Evolutionary conservation across 768 basidiomycete genomes (phyloP).

Genomic region (Pleurotus sapidus): DNA sequence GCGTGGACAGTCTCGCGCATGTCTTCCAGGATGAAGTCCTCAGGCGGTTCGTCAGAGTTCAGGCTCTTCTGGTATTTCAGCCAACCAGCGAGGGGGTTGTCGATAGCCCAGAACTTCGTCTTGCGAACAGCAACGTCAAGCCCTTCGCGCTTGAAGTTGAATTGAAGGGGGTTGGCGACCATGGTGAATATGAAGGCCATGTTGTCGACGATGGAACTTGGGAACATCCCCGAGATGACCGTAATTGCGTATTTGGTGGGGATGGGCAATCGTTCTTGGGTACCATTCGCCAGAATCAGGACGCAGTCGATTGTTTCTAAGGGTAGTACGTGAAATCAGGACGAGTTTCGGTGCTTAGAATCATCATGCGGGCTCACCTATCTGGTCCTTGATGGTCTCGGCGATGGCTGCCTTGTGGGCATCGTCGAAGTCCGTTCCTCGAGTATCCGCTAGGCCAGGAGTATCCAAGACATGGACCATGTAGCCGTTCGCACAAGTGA

Average conservation of each 20-base stretch:
- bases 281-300: slow-evolving; percentile 26
- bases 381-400: slow-evolving; percentile 15
- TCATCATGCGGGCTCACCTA: not conserved
- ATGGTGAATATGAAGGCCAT: slow-evolving; percentile 24
- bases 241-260: slow-evolving; percentile 23
- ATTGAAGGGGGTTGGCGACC: slow-evolving; percentile 14
- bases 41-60: not conserved
- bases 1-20: slow-evolving; percentile 6
- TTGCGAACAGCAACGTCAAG: slow-evolving; percentile 11
- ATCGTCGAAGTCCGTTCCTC: slow-evolving; percentile 21
- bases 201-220: slow-evolving; percentile 18
- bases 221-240: slow-evolving; percentile 21
- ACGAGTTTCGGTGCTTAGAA: no score
- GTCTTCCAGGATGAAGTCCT: slow-evolving; percentile 12
- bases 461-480: slow-evolving; percentile 23
- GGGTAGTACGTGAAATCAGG: not conserved
- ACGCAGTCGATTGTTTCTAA: slow-evolving; percentile 19
- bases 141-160: slow-evolving; percentile 19
- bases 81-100: slow-evolving; percentile 13
- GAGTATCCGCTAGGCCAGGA: slow-evolving; percentile 25
- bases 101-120: slow-evolving; percentile 8
- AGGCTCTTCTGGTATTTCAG: slow-evolving; percentile 7
- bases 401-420: slow-evolving; percentile 23
- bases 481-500: slow-evolving; percentile 11
- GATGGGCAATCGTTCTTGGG: slow-evolving; percentile 17